Evolutionary conservation across 805 yeast species (phyloP).

Genomic region (Saitoella complicata): DNA sequence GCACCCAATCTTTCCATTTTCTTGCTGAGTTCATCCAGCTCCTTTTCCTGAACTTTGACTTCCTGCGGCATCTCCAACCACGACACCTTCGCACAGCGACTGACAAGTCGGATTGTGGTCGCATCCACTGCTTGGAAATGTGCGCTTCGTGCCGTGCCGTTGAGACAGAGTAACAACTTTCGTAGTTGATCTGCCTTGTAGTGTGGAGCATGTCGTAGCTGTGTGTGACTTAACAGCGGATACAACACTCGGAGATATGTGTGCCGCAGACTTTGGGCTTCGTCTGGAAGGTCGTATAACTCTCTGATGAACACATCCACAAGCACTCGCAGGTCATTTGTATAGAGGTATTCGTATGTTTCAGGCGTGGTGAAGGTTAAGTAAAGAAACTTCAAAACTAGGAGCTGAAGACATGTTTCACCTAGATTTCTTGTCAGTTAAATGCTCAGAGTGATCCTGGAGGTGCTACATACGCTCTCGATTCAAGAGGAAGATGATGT

Average conservation of each 20-base stretch:
- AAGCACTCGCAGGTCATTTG: constrained; percentile 71
- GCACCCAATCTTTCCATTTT: too few relatives aligned
- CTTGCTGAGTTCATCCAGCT: too few relatives aligned
- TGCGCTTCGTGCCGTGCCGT: constrained; percentile 6
- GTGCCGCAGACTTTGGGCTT: constrained; percentile 41
- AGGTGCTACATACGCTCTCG: constrained; percentile 23
- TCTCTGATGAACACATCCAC: constrained; percentile 74
- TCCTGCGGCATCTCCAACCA: constrained; percentile 5
- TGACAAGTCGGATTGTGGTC: constrained; percentile 10
- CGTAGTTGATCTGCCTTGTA: constrained; percentile 44
- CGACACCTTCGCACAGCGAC: constrained; percentile 8
- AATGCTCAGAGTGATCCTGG: neutral
- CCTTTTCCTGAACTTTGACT: too few relatives aligned
- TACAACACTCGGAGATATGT: constrained; percentile 59
- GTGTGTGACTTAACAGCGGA: constrained; percentile 54
- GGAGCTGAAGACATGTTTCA: constrained; percentile 54
- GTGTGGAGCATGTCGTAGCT: constrained; percentile 31
- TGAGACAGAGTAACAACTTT: constrained; percentile 34
- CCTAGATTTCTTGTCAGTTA: constrained; percentile 21
- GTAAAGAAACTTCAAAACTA: constrained; percentile 65
- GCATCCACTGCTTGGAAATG: constrained; percentile 9
- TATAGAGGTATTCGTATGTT: constrained; percentile 54
- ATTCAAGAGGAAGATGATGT: constrained; percentile 59
- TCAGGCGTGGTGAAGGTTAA: constrained; percentile 49
- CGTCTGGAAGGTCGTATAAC: constrained; percentile 46